These are phyloP conservation scores for Xylariaceae sp. DNA, from an alignment of 2,329 filamentous ascomycete species.

Conservation along the genomic window DNA sequence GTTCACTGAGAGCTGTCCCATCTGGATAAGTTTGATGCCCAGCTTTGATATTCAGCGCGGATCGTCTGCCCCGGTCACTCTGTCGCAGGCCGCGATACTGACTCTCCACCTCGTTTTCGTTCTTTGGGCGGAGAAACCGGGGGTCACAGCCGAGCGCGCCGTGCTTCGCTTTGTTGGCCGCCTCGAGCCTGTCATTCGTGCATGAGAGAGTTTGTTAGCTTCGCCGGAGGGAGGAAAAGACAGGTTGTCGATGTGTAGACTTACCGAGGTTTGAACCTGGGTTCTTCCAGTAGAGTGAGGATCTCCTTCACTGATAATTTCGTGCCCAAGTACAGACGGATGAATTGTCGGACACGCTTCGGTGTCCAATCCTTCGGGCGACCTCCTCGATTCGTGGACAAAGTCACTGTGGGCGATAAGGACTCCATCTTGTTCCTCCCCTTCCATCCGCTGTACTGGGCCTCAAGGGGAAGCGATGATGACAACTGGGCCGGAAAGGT, in stretches of 20 bases:
- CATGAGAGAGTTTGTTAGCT: constrained; percentile 6
- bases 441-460: constrained; percentile 7
- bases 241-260: constrained; percentile 14
- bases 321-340: constrained; percentile 53
- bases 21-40: too few species aligned
- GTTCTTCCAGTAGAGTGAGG: constrained; percentile 43
- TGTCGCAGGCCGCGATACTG: constrained; percentile 38
- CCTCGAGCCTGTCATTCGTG: constrained; percentile 47
- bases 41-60: constrained; percentile 19
- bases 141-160: constrained; percentile 53
- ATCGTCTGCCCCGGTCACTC: constrained; percentile 29
- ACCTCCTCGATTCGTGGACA: constrained; percentile 34
- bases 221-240: not conserved
- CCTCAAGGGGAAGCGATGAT: too few species aligned
- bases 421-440: constrained; percentile 21
- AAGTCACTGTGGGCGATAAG: constrained; percentile 25
- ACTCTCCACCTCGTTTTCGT: constrained; percentile 45
- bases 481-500: too few species aligned
- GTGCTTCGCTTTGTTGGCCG: constrained; percentile 54
- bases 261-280: constrained; percentile 43
- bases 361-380: constrained; percentile 53
- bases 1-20: too few species aligned
- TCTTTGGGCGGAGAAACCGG: constrained; percentile 50
- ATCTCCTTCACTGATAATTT: constrained; percentile 43
- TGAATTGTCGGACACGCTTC: constrained; percentile 47